Conservation (phyloP, 495 filamentous ascomycete genomes). For the Tuber borchii region DNA sequence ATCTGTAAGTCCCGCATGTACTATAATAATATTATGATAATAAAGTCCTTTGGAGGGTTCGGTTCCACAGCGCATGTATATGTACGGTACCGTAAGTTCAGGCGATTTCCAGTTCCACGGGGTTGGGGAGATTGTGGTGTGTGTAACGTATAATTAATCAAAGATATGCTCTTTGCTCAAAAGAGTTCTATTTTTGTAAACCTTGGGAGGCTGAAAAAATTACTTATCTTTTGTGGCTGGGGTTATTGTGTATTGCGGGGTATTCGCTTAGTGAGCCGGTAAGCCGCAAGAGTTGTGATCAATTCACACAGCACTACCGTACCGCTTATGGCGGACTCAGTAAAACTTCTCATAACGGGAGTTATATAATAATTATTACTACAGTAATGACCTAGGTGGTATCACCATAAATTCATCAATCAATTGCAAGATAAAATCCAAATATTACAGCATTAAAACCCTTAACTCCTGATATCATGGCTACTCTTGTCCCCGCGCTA, state of each 20-base stretch:
- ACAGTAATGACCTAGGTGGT: neutral
- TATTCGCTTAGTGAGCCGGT: neutral
- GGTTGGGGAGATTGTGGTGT: neutral
- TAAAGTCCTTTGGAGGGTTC: neutral
- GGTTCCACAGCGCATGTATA: neutral
- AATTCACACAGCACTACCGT: neutral
- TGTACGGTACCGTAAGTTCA: neutral
- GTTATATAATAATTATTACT: too few species aligned
- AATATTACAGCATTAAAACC: neutral
- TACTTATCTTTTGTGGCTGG: neutral
- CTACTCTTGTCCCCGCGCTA: neutral
- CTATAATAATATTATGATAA: too few species aligned
- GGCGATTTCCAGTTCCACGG: neutral
- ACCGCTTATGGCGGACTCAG: neutral
- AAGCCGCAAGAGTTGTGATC: neutral
- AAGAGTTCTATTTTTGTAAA: neutral
- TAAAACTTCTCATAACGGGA: too few species aligned
- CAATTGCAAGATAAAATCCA: neutral
- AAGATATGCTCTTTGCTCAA: neutral
- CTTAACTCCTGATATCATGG: neutral
- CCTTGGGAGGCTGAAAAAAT: neutral
- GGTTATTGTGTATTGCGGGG: neutral
- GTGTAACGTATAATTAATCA: neutral
- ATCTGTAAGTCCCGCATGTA: too few species aligned
- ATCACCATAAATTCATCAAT: neutral